phyloP scores from a whole-genome alignment of 1,284 basidiomycete genomes.

The Mixia osmundae region DNA sequence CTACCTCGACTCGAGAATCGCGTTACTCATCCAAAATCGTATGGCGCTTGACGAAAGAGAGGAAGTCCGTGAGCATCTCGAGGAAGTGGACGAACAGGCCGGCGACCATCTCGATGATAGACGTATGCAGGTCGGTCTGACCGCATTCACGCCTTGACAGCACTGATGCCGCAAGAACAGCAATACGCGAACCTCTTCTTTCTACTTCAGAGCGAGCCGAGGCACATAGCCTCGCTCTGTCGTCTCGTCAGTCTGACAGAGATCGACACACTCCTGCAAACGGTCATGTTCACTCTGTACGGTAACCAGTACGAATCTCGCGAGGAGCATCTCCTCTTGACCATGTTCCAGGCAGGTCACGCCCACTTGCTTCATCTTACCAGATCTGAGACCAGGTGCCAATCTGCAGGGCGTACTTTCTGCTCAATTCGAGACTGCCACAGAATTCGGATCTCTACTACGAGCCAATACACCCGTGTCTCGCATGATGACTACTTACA shows the following conservation, averaged over 20 bases:
- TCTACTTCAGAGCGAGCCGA: constrained; percentile 86
- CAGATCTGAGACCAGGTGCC: not conserved
- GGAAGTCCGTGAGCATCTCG: constrained; percentile 76
- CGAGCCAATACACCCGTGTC: constrained; percentile 97
- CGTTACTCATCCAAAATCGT: constrained; percentile 78
- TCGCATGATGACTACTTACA: constrained; percentile 99
- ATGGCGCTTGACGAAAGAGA: constrained; percentile 29
- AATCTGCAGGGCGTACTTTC: constrained; percentile 64
- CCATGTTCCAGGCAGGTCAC: constrained; percentile 58
- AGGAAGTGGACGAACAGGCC: constrained; percentile 50
- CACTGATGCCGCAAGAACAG: constrained; percentile 24
- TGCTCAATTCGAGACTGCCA: constrained; percentile 93
- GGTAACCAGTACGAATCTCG: constrained; percentile 98
- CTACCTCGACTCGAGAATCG: constrained; percentile 92
- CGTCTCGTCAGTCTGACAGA: constrained; percentile 88
- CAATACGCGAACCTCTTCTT: constrained; percentile 99
- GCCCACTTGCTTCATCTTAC: not conserved
- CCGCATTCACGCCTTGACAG: not conserved
- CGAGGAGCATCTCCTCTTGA: constrained; percentile 91
- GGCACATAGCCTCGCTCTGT: constrained; percentile 86
- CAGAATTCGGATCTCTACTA: constrained; percentile 87
- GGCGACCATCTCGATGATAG: constrained; percentile 49
- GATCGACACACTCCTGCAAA: constrained; percentile 95
- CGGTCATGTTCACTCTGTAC: constrained; percentile 99
- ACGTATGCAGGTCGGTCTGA: constrained; percentile 32